Percentiles rank a stretch among this genome's conserved stretches.
phyloP scores from a whole-genome alignment of 495 filamentous ascomycete genomes.

The Lepidopterella palustris region DNA sequence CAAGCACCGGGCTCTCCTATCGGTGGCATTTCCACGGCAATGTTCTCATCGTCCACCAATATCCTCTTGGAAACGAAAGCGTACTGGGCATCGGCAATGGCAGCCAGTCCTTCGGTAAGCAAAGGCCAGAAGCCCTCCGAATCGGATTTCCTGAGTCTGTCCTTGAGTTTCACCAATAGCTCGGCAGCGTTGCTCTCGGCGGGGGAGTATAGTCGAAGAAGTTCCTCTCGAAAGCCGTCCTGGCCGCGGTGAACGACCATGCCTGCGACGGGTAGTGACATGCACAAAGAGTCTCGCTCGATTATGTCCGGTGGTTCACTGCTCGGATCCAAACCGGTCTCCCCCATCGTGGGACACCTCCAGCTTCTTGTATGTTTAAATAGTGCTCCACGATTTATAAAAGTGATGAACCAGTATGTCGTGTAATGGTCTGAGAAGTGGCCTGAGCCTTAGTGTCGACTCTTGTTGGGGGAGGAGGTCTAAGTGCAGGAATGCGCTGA shows the following conservation, averaged over 20 bases:
- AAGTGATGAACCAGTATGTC: not conserved
- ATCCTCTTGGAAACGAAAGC: conserved; percentile 65
- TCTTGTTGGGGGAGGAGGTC: not conserved
- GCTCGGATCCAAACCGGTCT: not conserved
- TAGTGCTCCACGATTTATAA: not conserved
- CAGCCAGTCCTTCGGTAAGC: conserved; percentile 60
- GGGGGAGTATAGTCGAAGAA: conserved; percentile 43
- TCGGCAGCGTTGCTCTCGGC: conserved; percentile 59
- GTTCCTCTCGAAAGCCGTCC: conserved; percentile 43
- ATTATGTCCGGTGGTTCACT: conserved; percentile 26
- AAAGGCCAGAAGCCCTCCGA: conserved; percentile 61
- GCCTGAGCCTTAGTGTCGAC: not conserved
- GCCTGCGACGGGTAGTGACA: conserved; percentile 25
- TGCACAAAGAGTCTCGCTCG: conserved; percentile 28
- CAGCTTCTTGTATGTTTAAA: not conserved
- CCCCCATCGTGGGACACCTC: not conserved
- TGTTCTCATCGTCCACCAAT: conserved; percentile 51
- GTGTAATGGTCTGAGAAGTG: not conserved
- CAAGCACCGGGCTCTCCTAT: conserved; percentile 54
- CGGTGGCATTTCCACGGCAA: conserved; percentile 52
- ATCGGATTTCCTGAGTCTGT: conserved; percentile 46
- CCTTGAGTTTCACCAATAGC: conserved; percentile 56
- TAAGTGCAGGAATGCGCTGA: not conserved
- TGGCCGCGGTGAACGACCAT: conserved; percentile 43
- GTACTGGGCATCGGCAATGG: conserved; percentile 60